Evolutionary conservation across 495 filamentous ascomycete species (phyloP).

Genomic region (Podospora fimiseda): DNA sequence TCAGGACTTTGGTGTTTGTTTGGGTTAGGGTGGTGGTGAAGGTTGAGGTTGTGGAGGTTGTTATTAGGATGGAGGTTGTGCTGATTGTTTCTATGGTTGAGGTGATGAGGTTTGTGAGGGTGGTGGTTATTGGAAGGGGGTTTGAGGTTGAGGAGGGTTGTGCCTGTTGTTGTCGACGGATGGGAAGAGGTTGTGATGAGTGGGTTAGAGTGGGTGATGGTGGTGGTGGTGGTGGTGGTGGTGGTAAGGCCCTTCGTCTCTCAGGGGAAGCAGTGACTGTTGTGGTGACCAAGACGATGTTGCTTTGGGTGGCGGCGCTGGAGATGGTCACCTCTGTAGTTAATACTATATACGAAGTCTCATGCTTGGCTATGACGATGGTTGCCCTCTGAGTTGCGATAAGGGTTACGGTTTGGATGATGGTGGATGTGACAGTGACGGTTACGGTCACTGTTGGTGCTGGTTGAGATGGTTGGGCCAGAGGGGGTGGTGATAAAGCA

Average conservation of each 20-base stretch:
- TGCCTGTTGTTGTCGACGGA: conserved; percentile 16
- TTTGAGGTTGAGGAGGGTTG: conserved; percentile 14
- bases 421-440: conserved; percentile 19
- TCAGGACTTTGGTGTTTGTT: conserved; percentile 26
- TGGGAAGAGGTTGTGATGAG: conserved; percentile 14
- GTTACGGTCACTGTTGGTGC: conserved; percentile 9
- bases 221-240: conserved; percentile 12
- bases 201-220: conserved; percentile 13
- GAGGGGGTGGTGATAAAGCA: background rate
- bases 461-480: background rate
- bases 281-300: conserved; percentile 18
- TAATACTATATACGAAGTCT: conserved; percentile 20
- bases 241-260: conserved; percentile 3
- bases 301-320: conserved; percentile 21
- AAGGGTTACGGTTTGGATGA: conserved; percentile 12
- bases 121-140: conserved; percentile 2
- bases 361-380: conserved; percentile 18
- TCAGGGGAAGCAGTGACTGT: conserved; percentile 10
- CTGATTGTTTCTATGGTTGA: conserved; percentile 13
- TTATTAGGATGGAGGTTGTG: conserved; percentile 15
- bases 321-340: conserved; percentile 22
- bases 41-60: conserved; percentile 15
- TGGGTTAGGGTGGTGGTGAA: conserved; percentile 17
- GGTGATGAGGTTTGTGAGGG: conserved; percentile 16
- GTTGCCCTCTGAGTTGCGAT: conserved; percentile 22